A percentile compares a stretch with the other conserved stretches of the same genome.
phyloP scores from a whole-genome alignment of 495 filamentous ascomycete genomes.

The Massariosphaeria phaeospora region DNA sequence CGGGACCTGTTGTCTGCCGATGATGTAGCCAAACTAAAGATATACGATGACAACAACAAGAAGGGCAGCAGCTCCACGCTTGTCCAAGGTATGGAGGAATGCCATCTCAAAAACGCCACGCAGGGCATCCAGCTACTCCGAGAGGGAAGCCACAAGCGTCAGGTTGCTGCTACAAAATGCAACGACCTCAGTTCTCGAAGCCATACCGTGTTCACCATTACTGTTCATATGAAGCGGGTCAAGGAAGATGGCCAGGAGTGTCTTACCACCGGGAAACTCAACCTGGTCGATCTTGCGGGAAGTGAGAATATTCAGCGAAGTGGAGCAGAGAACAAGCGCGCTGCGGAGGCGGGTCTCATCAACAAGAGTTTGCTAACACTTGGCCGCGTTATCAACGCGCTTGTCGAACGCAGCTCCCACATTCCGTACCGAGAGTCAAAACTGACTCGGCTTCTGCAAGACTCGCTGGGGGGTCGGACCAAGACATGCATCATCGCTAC shows the following conservation, averaged over 20 bases:
- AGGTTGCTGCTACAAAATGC: slow-evolving; percentile 96
- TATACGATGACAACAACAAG: slow-evolving; percentile 83
- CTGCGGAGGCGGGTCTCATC: slow-evolving; percentile 90
- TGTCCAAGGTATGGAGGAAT: slow-evolving; percentile 97
- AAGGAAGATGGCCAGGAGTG: slow-evolving; percentile 83
- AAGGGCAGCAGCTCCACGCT: slow-evolving; percentile 73
- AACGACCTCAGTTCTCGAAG: slow-evolving; percentile 94
- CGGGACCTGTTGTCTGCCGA: slow-evolving; percentile 80
- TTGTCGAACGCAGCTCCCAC: slow-evolving; percentile 85
- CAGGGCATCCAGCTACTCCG: slow-evolving; percentile 87
- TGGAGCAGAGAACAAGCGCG: slow-evolving; percentile 95
- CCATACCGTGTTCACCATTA: slow-evolving; percentile 95
- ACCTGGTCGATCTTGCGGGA: slow-evolving; percentile 91
- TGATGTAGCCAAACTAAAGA: slow-evolving; percentile 82
- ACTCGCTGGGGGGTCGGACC: slow-evolving; percentile 88
- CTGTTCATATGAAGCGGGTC: slow-evolving; percentile 74
- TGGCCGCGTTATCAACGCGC: slow-evolving; percentile 93
- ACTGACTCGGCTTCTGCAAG: slow-evolving; percentile 88
- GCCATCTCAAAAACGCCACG: slow-evolving; percentile 75
- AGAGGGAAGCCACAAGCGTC: slow-evolving; percentile 82
- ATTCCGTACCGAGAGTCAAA: slow-evolving; percentile 98
- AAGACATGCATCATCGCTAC: slow-evolving; percentile 99
- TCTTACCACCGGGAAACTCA: slow-evolving; percentile 89
- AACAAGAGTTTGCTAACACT: slow-evolving; percentile 96
- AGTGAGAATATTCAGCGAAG: slow-evolving; percentile 97